Evolutionary conservation across 2,329 filamentous ascomycete genomes (phyloP), one percentile per base, ranked within the genome.

Genomic region (Fusarium palustre): DNA sequence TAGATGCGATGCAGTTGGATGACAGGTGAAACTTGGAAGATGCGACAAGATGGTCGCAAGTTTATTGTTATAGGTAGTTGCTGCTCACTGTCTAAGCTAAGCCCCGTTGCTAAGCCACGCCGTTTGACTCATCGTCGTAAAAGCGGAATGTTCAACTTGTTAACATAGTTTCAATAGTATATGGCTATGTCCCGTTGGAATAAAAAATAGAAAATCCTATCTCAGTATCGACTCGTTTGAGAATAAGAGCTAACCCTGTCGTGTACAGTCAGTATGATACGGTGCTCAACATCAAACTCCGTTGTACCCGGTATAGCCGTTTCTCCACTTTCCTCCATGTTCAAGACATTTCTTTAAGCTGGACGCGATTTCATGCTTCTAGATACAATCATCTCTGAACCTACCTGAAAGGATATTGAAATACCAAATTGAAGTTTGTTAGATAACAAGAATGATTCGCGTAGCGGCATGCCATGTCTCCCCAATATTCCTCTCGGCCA

Each of bases 401-500:
- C 9, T 11, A 9, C 28, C 8, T 28, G 10, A 25, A 25, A 25
- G 9, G 25, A 25, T 25, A 25, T 8, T 28, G 10, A 11, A 28
- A 28, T 11, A 3, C 9, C 9, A 9, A 28, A 28, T 28, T 9
- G 28, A 11, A 28, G 28, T 28, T 1, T 20, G n/a, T 31, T 31
- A 11, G 11, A 61, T 39, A 12, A 15, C 10, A 3, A 39, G n/a
- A 4, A 11, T 28, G 15, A 57, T 75, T 2, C 48, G 73, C n/a
- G 66, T 79, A 8, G 78, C 77, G 0, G 76, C 77, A 1, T 81
- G 80, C 52, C 81, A 83, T 59, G 76, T 72, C 9, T 72, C 81
- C 2, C 83, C 85, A 0, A 68, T 84, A 46, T 85, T 86, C 64
- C 80, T 87, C 15, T 82, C 80, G 1, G 81, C 84, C 3, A 73